phyloP scores from a whole-genome alignment of 164 flowering plant genomes.

The Nymphaea thermarum region DNA sequence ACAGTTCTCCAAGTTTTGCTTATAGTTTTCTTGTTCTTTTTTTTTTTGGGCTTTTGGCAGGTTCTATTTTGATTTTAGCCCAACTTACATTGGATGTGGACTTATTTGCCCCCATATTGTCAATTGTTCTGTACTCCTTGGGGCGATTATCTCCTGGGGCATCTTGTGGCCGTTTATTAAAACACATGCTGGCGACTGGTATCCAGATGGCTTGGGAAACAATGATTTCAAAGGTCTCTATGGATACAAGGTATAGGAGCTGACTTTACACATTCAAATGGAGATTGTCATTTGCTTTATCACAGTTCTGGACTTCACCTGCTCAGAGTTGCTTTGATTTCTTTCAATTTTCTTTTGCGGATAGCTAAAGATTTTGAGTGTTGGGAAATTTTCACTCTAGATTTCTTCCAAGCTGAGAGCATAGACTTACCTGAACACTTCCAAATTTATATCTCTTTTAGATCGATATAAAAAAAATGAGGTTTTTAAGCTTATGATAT shows the following conservation, averaged over 20 bases:
- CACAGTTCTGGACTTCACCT: no score
- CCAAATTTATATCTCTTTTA: no score
- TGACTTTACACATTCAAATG: not conserved
- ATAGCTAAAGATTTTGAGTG: no score
- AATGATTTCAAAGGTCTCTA: constrained; percentile 95
- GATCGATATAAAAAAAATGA: no score
- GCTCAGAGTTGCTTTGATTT: no score
- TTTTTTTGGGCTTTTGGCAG: constrained; percentile 25
- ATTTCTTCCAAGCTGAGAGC: no score
- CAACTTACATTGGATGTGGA: constrained; percentile 95
- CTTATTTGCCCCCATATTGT: constrained; percentile 98
- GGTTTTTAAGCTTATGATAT: no score
- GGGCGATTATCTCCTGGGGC: constrained; percentile 96
- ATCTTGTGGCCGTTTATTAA: constrained; percentile 88
- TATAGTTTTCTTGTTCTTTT: not conserved
- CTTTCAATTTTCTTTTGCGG: no score
- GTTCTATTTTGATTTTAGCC: constrained; percentile 95
- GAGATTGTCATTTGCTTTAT: no score
- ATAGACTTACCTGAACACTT: no score
- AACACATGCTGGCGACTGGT: constrained; percentile 82
- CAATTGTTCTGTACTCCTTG: constrained; percentile 84
- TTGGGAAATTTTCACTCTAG: no score
- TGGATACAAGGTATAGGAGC: constrained; percentile 75
- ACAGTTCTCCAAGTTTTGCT: no score
- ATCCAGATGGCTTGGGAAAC: constrained; percentile 71